Conservation (phyloP, 768 basidiomycete genomes). For the Austroboletus eburneus region DNA sequence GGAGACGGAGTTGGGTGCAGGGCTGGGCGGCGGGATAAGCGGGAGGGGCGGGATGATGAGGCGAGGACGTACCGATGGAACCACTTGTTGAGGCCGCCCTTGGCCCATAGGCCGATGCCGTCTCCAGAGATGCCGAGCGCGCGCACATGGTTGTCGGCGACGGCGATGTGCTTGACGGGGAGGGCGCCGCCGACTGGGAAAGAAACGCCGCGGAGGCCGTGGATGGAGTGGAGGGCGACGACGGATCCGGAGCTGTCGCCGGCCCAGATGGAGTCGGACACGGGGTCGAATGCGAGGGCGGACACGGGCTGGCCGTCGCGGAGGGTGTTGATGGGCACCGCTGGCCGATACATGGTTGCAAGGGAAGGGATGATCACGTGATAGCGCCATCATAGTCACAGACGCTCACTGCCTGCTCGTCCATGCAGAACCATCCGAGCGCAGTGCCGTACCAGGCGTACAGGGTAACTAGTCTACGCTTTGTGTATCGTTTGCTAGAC, state of each 20-base stretch:
- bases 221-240: slow-evolving; percentile 59
- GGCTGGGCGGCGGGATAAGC: slow-evolving; percentile 29
- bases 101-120: slow-evolving; percentile 76
- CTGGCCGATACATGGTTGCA: slow-evolving; percentile 19
- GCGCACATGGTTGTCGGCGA: slow-evolving; percentile 76
- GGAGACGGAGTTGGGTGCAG: slow-evolving; percentile 30
- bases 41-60: not conserved
- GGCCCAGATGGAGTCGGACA: slow-evolving; percentile 86
- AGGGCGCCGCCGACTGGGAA: slow-evolving; percentile 69
- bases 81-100: slow-evolving; percentile 86
- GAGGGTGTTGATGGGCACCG: slow-evolving; percentile 12
- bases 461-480: slow-evolving; percentile 28
- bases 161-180: slow-evolving; percentile 68
- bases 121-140: slow-evolving; percentile 56
- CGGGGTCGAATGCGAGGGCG: slow-evolving; percentile 84
- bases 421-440: slow-evolving; percentile 13
- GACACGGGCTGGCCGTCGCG: slow-evolving; percentile 49
- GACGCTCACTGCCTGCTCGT: not conserved
- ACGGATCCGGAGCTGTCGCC: slow-evolving; percentile 72
- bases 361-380: slow-evolving; percentile 11
- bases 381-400: too few relatives aligned
- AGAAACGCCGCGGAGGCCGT: slow-evolving; percentile 62
- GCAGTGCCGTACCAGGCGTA: slow-evolving; percentile 50
- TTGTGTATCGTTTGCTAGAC: not conserved
- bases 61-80: slow-evolving; percentile 60